phyloP scores from a whole-genome alignment of 768 basidiomycete genomes.

The Pleurotus tuber-regium region DNA sequence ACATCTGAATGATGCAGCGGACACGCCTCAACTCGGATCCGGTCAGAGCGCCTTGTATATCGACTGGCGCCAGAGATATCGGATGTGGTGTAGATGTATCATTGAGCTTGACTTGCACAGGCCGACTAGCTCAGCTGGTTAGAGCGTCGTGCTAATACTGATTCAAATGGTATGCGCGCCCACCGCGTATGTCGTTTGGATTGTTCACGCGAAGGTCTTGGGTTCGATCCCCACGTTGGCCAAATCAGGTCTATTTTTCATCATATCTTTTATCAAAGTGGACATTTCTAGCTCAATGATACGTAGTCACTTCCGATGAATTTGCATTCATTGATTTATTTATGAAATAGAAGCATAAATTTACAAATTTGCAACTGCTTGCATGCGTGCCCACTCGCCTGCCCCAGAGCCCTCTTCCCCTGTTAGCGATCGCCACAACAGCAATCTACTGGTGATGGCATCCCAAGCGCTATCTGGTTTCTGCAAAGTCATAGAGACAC shows the following conservation, averaged over 20 bases:
- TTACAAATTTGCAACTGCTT: conserved; percentile 24
- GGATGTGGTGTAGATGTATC: too few species aligned
- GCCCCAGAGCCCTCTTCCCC: conserved; percentile 33
- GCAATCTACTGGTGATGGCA: conserved; percentile 47
- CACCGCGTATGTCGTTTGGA: background rate
- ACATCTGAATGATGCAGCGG: too few species aligned
- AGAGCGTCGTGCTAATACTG: conserved; percentile 83
- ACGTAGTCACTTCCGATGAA: too few species aligned
- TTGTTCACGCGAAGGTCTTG: conserved; percentile 68
- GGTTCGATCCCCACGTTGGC: conserved; percentile 81
- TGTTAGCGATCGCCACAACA: conserved; percentile 52
- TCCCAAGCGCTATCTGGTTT: conserved; percentile 42
- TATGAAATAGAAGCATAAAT: background rate
- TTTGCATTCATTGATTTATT: background rate
- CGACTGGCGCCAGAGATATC: too few species aligned
- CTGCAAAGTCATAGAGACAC: conserved; percentile 40
- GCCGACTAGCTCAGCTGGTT: conserved; percentile 94
- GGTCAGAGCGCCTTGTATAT: too few species aligned
- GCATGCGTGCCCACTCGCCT: conserved; percentile 58
- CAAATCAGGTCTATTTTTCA: conserved; percentile 24
- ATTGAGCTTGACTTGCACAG: conserved; percentile 15
- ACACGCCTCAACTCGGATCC: too few species aligned
- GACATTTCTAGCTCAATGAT: too few species aligned
- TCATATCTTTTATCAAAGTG: too few species aligned
- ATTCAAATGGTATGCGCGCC: background rate